Evolutionary conservation across 345 rosid genomes (phyloP).

Genomic region (Salix suchowensis): DNA sequence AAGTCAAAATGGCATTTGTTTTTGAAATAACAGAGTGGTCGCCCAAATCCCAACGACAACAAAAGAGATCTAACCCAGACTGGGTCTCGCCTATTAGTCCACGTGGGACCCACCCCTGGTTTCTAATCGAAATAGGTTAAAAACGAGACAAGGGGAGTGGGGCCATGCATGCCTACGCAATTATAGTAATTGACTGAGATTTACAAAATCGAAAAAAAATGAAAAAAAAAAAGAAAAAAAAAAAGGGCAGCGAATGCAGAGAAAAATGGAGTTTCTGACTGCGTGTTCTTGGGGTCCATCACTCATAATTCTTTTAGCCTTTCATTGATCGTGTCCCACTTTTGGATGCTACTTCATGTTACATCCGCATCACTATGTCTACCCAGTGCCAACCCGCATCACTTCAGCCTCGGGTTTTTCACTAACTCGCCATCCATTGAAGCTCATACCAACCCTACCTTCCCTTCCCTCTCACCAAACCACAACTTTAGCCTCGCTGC

Average conservation of each 20-base stretch:
- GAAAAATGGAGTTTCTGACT: conserved; percentile 15
- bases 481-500: neutral
- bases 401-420: too few relatives aligned
- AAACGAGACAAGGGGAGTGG: conserved; percentile 1
- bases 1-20: neutral
- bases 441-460: too few relatives aligned
- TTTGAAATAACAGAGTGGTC: neutral
- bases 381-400: neutral
- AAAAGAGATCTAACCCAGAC: neutral
- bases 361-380: conserved; percentile 18
- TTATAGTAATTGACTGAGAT: neutral
- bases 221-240: too few relatives aligned
- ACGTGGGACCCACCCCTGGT: neutral
- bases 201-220: neutral
- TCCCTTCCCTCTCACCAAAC: neutral
- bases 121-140: neutral
- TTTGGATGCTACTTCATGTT: conserved; percentile 17
- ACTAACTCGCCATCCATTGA: too few relatives aligned
- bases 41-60: neutral
- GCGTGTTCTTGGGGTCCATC: conserved; percentile 16
- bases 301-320: neutral
- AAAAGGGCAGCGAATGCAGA: conserved; percentile 2
- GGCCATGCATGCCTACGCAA: conserved; percentile 11
- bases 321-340: conserved; percentile 23
- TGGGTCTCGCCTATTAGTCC: neutral